Percentiles rank a stretch among this genome's conserved stretches.
Evolutionary conservation across 2,329 filamentous ascomycete genomes (phyloP).

Genomic region (Paraconiothyrium brasiliense): DNA sequence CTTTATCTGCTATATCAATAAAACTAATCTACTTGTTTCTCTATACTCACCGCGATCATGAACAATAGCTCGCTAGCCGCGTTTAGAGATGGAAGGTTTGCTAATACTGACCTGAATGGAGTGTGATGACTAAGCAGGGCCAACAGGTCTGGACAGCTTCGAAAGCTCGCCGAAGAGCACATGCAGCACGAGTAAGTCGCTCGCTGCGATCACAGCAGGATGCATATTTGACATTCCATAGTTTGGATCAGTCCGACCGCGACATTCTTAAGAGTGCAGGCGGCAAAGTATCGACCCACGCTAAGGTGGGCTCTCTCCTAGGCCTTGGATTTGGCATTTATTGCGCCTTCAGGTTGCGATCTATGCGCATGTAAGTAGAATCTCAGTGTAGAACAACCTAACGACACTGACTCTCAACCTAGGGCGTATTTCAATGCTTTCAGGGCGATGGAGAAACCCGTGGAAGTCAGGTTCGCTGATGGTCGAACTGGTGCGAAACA

Average conservation of each 20-base stretch:
- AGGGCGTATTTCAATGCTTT: constrained; percentile 69
- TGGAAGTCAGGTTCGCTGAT: constrained; percentile 68
- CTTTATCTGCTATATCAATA: background rate
- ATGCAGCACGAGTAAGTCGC: constrained; percentile 45
- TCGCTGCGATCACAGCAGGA: background rate
- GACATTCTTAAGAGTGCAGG: constrained; percentile 66
- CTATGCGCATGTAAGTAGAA: constrained; percentile 53
- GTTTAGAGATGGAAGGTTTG: constrained; percentile 34
- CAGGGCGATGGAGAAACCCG: constrained; percentile 68
- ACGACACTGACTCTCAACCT: too few species aligned
- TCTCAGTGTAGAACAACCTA: too few species aligned
- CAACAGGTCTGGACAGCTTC: constrained; percentile 34
- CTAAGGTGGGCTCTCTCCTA: constrained; percentile 66
- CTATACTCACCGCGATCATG: constrained; percentile 24
- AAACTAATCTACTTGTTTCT: background rate
- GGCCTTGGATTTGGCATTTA: constrained; percentile 67
- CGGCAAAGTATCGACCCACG: constrained; percentile 62
- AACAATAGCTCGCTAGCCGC: constrained; percentile 41
- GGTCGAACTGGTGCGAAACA: constrained; percentile 63
- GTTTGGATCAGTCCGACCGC: constrained; percentile 66
- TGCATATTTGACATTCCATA: constrained; percentile 21
- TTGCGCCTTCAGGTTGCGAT: constrained; percentile 64
- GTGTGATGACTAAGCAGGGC: too few species aligned
- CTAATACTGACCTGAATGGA: too few species aligned
- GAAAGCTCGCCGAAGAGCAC: constrained; percentile 43